Percentiles rank a stretch among this genome's conserved stretches.
phyloP scores from a whole-genome alignment of 495 filamentous ascomycete species.

The Talaromyces thailandensis region DNA sequence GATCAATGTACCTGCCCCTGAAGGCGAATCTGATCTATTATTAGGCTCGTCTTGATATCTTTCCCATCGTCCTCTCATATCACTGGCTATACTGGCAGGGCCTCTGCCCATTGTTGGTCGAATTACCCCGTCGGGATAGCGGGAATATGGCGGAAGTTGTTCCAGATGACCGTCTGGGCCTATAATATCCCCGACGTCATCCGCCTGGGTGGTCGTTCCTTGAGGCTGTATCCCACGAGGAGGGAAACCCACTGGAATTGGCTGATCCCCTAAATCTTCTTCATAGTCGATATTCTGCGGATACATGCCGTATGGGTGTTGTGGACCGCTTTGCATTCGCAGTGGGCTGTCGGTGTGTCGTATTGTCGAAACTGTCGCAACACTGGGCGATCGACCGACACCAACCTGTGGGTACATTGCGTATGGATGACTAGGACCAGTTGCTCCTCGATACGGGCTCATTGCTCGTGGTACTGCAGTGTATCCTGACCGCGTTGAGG shows the following conservation, averaged over 20 bases:
- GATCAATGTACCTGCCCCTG: conserved; percentile 23
- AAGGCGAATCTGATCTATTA: conserved; percentile 38
- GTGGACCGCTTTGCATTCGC: conserved; percentile 57
- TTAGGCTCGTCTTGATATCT: conserved; percentile 14
- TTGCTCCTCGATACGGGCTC: conserved; percentile 46
- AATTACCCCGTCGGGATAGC: conserved; percentile 56
- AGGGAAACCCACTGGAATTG: conserved; percentile 68
- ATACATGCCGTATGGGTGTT: conserved; percentile 83
- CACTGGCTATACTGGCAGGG: conserved; percentile 6
- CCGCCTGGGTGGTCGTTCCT: conserved; percentile 63
- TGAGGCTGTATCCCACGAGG: conserved; percentile 57
- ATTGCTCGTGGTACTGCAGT: conserved; percentile 27
- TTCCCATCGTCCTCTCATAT: neutral
- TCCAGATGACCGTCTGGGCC: conserved; percentile 89
- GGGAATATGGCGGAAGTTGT: conserved; percentile 80
- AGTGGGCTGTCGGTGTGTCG: conserved; percentile 50
- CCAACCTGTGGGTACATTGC: conserved; percentile 47
- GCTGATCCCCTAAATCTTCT: conserved; percentile 31
- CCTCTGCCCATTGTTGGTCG: conserved; percentile 7
- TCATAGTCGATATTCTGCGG: conserved; percentile 59
- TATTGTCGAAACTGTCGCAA: conserved; percentile 52
- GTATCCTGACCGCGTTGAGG: conserved; percentile 10
- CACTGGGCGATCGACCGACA: conserved; percentile 53
- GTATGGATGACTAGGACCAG: conserved; percentile 48
- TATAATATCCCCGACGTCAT: conserved; percentile 74